A percentile compares a stretch with the other conserved stretches of the same genome.
Conservation (phyloP, 1,284 basidiomycete species). For the Ceratobasidium sp. region DNA sequence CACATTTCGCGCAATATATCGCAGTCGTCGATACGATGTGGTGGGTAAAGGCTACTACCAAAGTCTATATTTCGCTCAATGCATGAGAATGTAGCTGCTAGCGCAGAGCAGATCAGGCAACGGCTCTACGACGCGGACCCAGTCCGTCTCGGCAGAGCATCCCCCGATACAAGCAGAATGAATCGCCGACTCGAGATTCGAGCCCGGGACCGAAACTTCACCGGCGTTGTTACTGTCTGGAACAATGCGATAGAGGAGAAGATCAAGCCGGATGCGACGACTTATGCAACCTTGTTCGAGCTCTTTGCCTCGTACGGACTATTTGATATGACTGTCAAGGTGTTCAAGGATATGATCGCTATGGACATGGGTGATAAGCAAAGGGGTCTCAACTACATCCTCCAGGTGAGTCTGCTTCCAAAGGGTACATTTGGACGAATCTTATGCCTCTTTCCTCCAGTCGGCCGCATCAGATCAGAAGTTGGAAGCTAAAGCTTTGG, state of each 20-base stretch:
- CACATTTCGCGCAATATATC: no score
- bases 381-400: conserved; percentile 67
- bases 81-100: background rate
- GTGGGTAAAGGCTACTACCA: background rate
- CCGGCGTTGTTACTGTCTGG: conserved; percentile 48
- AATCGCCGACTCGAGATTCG: conserved; percentile 4
- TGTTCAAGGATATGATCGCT: conserved; percentile 73
- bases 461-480: conserved; percentile 42
- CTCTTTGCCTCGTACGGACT: conserved; percentile 54
- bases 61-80: background rate
- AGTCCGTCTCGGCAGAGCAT: background rate
- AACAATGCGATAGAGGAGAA: conserved; percentile 54
- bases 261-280: background rate
- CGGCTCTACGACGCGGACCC: conserved; percentile 2
- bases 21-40: background rate
- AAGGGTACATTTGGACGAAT: conserved; percentile 9
- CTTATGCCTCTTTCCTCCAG: background rate
- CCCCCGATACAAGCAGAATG: background rate
- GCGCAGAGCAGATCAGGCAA: background rate
- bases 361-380: conserved; percentile 63
- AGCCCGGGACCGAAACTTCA: conserved; percentile 17
- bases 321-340: conserved; percentile 64
- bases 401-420: conserved; percentile 57
- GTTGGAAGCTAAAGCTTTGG: conserved; percentile 51
- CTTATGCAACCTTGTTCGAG: conserved; percentile 62